Percentiles rank a stretch among this genome's conserved stretches.
These are phyloP conservation scores for Candida wancherniae DNA, from an alignment of 805 yeast genomes.

Conservation along the genomic window DNA sequence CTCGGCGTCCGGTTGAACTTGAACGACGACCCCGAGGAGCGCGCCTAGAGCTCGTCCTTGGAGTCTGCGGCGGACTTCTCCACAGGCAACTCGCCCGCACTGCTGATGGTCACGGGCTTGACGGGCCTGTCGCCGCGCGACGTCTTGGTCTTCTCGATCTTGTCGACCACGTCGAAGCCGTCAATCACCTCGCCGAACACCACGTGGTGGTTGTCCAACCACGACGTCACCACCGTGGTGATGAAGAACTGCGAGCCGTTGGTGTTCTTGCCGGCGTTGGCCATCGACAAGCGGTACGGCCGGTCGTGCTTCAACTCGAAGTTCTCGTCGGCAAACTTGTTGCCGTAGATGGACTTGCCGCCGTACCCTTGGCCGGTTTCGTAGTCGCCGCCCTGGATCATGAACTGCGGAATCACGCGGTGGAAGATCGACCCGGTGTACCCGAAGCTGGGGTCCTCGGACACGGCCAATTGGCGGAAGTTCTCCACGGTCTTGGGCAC, in stretches of 20 bases:
- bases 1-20: conserved; percentile 28
- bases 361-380: conserved; percentile 69
- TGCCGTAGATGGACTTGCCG: conserved; percentile 79
- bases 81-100: conserved; percentile 62
- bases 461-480: conserved; percentile 69
- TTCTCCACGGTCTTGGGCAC: conserved; percentile 88
- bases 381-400: conserved; percentile 89
- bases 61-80: conserved; percentile 19
- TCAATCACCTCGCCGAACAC: conserved; percentile 93
- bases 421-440: conserved; percentile 66
- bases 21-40: conserved; percentile 11
- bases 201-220: conserved; percentile 94
- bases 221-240: conserved; percentile 82
- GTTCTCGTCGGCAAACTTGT: conserved; percentile 72
- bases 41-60: conserved; percentile 27
- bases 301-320: conserved; percentile 63
- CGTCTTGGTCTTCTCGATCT: conserved; percentile 72
- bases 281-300: conserved; percentile 71
- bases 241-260: conserved; percentile 95
- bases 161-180: conserved; percentile 76
- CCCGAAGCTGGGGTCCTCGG: conserved; percentile 57
- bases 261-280: conserved; percentile 70
- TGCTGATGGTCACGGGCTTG: conserved; percentile 57
- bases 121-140: conserved; percentile 67
- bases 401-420: conserved; percentile 65